These are phyloP conservation scores for Lipomyces orientalis DNA, from an alignment of 805 yeast genomes.

Conservation along the genomic window DNA sequence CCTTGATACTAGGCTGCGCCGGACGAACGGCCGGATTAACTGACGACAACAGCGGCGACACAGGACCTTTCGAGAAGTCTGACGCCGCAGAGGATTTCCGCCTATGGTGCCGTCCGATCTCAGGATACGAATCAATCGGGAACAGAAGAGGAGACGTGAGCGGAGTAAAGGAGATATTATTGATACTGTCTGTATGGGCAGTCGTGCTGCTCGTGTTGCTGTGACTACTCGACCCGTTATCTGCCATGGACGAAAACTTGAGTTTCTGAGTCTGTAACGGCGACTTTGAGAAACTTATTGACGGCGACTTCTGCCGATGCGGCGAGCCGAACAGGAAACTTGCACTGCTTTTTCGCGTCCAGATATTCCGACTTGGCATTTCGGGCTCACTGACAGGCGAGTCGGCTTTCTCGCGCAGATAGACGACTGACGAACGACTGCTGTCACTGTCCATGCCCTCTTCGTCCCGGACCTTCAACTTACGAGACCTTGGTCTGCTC, in stretches of 20 bases:
- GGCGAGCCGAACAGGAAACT: conserved; percentile 34
- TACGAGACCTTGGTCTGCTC: conserved; percentile 25
- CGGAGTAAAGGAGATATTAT: conserved; percentile 50
- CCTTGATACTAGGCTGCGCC: conserved; percentile 72
- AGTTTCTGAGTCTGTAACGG: conserved; percentile 24
- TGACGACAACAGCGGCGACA: conserved; percentile 80
- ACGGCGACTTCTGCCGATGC: conserved; percentile 35
- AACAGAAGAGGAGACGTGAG: conserved; percentile 62
- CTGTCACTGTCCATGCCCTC: conserved; percentile 37
- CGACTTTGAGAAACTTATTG: conserved; percentile 28
- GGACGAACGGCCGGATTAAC: conserved; percentile 61
- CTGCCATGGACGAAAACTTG: conserved; percentile 4
- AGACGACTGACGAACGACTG: conserved; percentile 32
- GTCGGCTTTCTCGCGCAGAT: conserved; percentile 34
- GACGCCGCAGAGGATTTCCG: conserved; percentile 43
- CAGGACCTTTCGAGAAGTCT: conserved; percentile 60
- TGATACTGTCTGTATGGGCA: conserved; percentile 1
- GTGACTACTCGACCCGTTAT: not conserved
- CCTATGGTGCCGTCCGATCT: conserved; percentile 35
- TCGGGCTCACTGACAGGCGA: conserved; percentile 37
- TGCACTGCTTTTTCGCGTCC: conserved; percentile 26
- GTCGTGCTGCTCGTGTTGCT: not conserved
- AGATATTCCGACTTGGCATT: conserved; percentile 1
- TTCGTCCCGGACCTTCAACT: conserved; percentile 22
- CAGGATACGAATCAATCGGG: conserved; percentile 51